Base-by-base conservation (phyloP, 2,329 filamentous ascomycete species). In the Diaporthe sp. region DNA sequence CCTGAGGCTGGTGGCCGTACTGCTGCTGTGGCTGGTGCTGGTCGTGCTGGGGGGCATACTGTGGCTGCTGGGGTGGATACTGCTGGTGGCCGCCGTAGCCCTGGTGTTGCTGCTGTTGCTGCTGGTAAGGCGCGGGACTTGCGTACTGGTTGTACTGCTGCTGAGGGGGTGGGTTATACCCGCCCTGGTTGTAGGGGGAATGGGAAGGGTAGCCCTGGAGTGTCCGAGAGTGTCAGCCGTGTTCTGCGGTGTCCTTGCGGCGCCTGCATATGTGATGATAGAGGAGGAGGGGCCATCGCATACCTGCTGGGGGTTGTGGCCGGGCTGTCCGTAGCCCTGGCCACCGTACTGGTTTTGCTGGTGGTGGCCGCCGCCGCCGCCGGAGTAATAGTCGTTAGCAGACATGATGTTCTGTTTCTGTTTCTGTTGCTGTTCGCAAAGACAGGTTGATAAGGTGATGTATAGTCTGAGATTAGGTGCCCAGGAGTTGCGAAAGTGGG, bases 161-260 rank as follows among this genome's bases (percentile, higher is more conserved):
- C n/a, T 71, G 70, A 39, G 32, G 82, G 83, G 81, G 65, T 82
- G 83, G 22, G 39, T 78, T 77, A 65, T 78, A 78, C 50, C 75
- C 75, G 27, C 75, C 74, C 68, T 77, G 77, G 19, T 74, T 72
- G 76, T 77, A 76, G 76, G 4, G 77, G 77, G 76, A 75, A 25
- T n/a, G n/a, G n/a, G 50, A 73, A 61, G 30, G 71, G 71, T 73
- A 77, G 25, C 58, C 15, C 53, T 70, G 47, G 22, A 19, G 8
- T n/a, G 17, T 44, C 12, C 47, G 63, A 15, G 25, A 35, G 19
- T 25, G 37, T 68, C 25, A 69, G 63, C 30, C 10, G 37, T 22
- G 17, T 35, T 35, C 25, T 35, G 10, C 30, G 1, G 44, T 74
- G 17, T 69, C 69, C 4, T 51, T 12, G 44, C 27, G 80, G 27